Percentiles rank a stretch among this genome's conserved stretches.
Evolutionary conservation across 2,329 filamentous ascomycete genomes (phyloP).

Genomic region (Fragosphaeria purpurea): DNA sequence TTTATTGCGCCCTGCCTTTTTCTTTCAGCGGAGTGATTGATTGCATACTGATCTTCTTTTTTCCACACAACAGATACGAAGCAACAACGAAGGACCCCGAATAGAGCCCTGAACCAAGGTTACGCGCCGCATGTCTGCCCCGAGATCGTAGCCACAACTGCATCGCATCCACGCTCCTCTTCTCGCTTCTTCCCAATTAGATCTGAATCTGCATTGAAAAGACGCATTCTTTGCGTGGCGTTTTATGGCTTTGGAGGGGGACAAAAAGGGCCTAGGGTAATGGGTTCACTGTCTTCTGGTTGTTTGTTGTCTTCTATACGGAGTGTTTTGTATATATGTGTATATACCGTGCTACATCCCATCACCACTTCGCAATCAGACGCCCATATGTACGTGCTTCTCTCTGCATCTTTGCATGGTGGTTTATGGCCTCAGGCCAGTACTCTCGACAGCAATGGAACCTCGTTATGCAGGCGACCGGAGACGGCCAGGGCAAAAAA

Average conservation of each 20-base stretch:
- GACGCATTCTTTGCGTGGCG: background rate
- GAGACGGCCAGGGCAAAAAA: too few relatives aligned
- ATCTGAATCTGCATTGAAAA: background rate
- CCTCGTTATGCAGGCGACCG: too few relatives aligned
- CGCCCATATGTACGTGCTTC: background rate
- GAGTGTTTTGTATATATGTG: too few relatives aligned
- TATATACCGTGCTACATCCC: background rate
- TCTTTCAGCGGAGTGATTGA: background rate
- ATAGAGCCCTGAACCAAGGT: too few relatives aligned
- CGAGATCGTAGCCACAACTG: too few relatives aligned
- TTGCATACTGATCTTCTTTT: background rate
- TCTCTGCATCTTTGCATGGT: too few relatives aligned
- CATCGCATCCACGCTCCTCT: background rate
- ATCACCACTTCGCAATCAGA: constrained; percentile 9
- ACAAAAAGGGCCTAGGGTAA: background rate
- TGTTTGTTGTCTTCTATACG: too few relatives aligned
- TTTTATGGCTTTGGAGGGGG: background rate
- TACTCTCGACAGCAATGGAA: too few relatives aligned
- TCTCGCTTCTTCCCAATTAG: background rate
- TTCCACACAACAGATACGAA: constrained; percentile 10
- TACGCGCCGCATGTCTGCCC: too few relatives aligned
- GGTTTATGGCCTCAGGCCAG: too few relatives aligned
- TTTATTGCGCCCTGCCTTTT: too few relatives aligned
- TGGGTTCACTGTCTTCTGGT: background rate
- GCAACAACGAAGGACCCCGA: constrained; percentile 10